phyloP scores from a whole-genome alignment of 75 land plant genomes.

The Selaginella moellendorffii region DNA sequence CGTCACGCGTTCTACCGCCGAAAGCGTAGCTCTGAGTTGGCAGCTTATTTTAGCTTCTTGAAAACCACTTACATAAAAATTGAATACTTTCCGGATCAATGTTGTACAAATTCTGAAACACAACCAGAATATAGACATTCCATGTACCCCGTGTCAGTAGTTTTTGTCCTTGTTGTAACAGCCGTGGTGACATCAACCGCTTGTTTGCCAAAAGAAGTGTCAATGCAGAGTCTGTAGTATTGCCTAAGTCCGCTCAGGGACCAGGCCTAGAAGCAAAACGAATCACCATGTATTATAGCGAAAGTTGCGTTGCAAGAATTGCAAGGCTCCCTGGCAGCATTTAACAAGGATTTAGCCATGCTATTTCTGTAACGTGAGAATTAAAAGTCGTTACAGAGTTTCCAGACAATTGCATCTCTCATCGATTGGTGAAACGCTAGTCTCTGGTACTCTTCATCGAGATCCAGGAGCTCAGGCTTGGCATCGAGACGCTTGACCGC shows the following conservation, averaged over 20 bases:
- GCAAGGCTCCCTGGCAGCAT: slow-evolving; percentile 52
- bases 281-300: slow-evolving; percentile 64
- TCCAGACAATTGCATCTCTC: no score
- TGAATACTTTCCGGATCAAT: slow-evolving; percentile 86
- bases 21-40: slow-evolving; percentile 20
- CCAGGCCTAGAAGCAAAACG: neutral
- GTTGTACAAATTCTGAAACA: slow-evolving; percentile 70
- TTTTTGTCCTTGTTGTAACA: slow-evolving; percentile 36
- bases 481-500: no score
- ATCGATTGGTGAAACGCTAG: no score
- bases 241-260: no score
- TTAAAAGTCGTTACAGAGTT: neutral
- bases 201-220: slow-evolving; percentile 19
- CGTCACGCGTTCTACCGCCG: slow-evolving; percentile 50
- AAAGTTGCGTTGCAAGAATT: slow-evolving; percentile 48
- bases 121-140: neutral
- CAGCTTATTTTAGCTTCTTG: neutral
- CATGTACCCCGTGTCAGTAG: slow-evolving; percentile 88
- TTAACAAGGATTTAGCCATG: slow-evolving; percentile 77
- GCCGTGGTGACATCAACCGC: slow-evolving; percentile 76
- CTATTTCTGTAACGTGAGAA: slow-evolving; percentile 82
- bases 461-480: no score
- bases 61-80: slow-evolving; percentile 54
- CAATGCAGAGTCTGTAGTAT: no score
- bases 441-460: no score